Percentiles rank a stretch among this genome's conserved stretches.
These are phyloP conservation scores for Aspergillus oerlinghausenensis DNA, from an alignment of 2,329 filamentous ascomycete genomes.

Conservation along the genomic window DNA sequence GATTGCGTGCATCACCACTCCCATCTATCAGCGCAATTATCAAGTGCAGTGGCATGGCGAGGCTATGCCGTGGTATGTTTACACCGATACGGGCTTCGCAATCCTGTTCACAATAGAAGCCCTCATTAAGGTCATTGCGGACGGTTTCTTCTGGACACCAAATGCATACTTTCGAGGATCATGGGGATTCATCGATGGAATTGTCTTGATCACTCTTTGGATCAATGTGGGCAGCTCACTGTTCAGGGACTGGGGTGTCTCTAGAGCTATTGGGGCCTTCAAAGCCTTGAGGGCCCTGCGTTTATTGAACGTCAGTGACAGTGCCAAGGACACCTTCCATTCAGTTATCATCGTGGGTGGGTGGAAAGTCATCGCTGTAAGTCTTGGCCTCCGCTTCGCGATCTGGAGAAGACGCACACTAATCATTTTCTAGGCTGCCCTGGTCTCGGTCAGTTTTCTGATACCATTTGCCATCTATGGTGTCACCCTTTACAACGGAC, in stretches of 20 bases:
- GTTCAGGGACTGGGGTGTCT: constrained; percentile 75
- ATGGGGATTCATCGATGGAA: constrained; percentile 91
- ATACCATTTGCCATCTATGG: constrained; percentile 97
- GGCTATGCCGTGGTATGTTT: constrained; percentile 71
- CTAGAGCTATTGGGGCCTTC: constrained; percentile 89
- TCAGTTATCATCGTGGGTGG: constrained; percentile 90
- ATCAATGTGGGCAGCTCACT: constrained; percentile 85
- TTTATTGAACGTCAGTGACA: constrained; percentile 92
- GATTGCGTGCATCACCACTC: constrained; percentile 88
- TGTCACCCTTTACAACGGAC: constrained; percentile 83
- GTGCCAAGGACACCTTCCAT: constrained; percentile 91
- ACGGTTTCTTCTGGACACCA: constrained; percentile 93
- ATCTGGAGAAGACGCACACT: not conserved
- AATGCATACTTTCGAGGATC: constrained; percentile 96
- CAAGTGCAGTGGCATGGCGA: constrained; percentile 55
- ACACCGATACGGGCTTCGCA: constrained; percentile 87
- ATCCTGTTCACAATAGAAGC: constrained; percentile 81
- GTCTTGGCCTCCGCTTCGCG: constrained; percentile 24
- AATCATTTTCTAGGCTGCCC: constrained; percentile 57
- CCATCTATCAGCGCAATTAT: constrained; percentile 90
- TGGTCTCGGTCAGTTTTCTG: constrained; percentile 88
- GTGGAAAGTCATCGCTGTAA: constrained; percentile 83
- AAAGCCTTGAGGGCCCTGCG: constrained; percentile 90
- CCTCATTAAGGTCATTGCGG: constrained; percentile 85
- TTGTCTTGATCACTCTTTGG: constrained; percentile 91